A percentile compares a stretch with the other conserved stretches of the same genome.
phyloP scores from a whole-genome alignment of 257 asterid species.

The Solanum sejunctum region DNA sequence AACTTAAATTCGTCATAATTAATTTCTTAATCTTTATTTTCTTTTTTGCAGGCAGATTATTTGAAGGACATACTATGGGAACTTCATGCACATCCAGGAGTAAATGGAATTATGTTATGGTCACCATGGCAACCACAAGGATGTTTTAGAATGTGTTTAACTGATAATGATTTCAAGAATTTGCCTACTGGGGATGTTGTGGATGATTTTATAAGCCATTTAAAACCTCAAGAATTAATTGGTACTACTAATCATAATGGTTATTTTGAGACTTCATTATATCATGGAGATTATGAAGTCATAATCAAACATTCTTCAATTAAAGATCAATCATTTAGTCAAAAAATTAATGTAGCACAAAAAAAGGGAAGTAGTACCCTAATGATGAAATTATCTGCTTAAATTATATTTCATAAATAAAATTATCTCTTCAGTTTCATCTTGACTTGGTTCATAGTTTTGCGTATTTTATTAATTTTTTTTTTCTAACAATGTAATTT shows the following conservation, averaged over 20 bases:
- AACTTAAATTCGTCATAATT: not conserved
- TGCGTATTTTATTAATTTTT: not conserved
- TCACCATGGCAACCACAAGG: not conserved
- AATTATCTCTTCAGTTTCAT: not conserved
- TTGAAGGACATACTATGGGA: constrained; percentile 16
- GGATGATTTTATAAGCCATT: constrained; percentile 11
- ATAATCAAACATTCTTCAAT: not conserved
- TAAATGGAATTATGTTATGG: constrained; percentile 22
- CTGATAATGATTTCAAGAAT: constrained; percentile 17
- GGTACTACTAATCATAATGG: constrained; percentile 11
- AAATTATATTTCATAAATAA: not conserved
- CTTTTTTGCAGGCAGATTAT: not conserved
- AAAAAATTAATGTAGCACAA: not conserved
- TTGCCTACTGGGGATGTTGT: constrained; percentile 22
- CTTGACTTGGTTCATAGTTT: not conserved
- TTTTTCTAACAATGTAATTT: not conserved
- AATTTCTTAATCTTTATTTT: too few species aligned
- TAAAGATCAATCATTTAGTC: not conserved
- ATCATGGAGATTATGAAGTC: constrained; percentile 21
- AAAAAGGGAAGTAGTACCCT: not conserved
- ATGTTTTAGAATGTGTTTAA: constrained; percentile 27
- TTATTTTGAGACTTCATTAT: constrained; percentile 9
- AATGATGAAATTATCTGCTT: not conserved
- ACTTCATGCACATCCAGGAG: constrained; percentile 12
- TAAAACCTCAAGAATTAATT: constrained; percentile 2